These are phyloP conservation scores for Phaseolus coccineus DNA, from an alignment of 331 rosid species.

Conservation along the genomic window DNA sequence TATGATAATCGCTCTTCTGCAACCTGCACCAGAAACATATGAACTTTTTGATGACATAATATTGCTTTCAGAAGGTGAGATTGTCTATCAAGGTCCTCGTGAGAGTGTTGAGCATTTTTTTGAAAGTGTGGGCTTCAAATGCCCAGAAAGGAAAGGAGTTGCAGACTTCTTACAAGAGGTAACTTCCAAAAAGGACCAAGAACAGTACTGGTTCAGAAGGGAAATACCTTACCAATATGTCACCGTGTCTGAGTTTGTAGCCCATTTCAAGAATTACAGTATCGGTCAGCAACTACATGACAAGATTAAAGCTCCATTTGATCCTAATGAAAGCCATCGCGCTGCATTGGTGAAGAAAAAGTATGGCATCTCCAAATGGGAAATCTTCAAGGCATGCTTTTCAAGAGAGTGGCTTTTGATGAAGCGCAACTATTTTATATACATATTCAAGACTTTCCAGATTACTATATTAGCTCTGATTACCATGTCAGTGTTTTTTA, in stretches of 20 bases:
- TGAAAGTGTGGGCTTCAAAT: conserved; percentile 54
- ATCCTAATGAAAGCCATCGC: conserved; percentile 45
- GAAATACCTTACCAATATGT: conserved; percentile 52
- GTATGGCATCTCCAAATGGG: conserved; percentile 62
- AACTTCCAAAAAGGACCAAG: conserved; percentile 65
- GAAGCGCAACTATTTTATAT: conserved; percentile 58
- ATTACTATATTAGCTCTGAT: conserved; percentile 53
- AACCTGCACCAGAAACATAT: conserved; percentile 69
- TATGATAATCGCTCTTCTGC: conserved; percentile 62
- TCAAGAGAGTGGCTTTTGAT: conserved; percentile 66
- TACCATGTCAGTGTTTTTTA: conserved; percentile 54
- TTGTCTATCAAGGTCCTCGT: conserved; percentile 65
- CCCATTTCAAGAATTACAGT: conserved; percentile 45
- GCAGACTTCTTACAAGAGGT: conserved; percentile 71
- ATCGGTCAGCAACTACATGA: conserved; percentile 49
- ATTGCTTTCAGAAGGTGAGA: conserved; percentile 63
- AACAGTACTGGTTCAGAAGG: conserved; percentile 60
- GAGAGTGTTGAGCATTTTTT: conserved; percentile 56
- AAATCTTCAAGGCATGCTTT: conserved; percentile 66
- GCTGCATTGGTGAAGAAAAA: conserved; percentile 55
- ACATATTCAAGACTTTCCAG: conserved; percentile 63
- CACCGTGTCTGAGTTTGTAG: conserved; percentile 52
- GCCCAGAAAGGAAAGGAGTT: conserved; percentile 68
- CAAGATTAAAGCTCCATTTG: conserved; percentile 56
- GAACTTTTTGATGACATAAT: conserved; percentile 65